phyloP scores from a whole-genome alignment of 805 yeast species.

The Ogataea dorogensis region DNA sequence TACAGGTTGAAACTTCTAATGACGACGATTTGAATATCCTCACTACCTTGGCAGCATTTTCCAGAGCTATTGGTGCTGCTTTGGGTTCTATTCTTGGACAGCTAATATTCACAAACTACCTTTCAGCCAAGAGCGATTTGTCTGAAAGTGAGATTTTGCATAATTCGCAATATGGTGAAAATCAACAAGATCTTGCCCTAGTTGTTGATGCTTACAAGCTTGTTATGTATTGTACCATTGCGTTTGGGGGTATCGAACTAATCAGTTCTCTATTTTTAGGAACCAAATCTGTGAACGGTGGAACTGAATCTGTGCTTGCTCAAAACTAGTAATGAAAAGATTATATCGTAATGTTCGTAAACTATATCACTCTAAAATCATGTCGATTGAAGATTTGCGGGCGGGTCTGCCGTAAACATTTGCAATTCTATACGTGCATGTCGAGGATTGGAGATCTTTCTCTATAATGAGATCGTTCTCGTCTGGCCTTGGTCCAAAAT shows the following conservation, averaged over 20 bases:
- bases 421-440: conserved; percentile 15
- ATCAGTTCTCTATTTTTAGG: conserved; percentile 14
- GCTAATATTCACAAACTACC: conserved; percentile 33
- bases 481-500: conserved; percentile 79
- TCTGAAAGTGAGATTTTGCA: conserved; percentile 6
- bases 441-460: conserved; percentile 10
- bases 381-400: conserved; percentile 21
- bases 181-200: conserved; percentile 1
- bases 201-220: conserved; percentile 18
- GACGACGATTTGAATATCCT: conserved; percentile 48
- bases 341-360: conserved; percentile 3
- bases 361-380: conserved; percentile 21
- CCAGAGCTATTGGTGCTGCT: conserved; percentile 48
- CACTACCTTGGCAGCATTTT: conserved; percentile 45
- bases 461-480: conserved; percentile 22
- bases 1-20: conserved; percentile 47
- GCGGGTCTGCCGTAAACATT: conserved; percentile 10
- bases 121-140: conserved; percentile 6
- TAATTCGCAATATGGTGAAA: conserved; percentile 4
- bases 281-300: neutral
- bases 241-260: conserved; percentile 19
- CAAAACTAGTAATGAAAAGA: neutral
- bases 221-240: conserved; percentile 22
- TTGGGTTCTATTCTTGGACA: conserved; percentile 45
- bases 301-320: neutral